Evolutionary conservation across 805 yeast genomes (phyloP).

Genomic region (Ogataea thermomethanolica): DNA sequence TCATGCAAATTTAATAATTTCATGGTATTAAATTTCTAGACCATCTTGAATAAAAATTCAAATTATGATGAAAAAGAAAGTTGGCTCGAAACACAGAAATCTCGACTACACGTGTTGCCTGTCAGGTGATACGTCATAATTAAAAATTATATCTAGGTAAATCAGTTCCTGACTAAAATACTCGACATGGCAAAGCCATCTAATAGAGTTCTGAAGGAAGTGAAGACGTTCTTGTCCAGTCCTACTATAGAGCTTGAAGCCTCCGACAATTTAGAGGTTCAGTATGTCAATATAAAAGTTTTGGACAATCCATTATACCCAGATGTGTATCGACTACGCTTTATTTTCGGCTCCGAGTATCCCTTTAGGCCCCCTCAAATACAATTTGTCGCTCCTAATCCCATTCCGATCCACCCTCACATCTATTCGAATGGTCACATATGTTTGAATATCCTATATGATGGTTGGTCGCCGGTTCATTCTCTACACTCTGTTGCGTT

Average conservation of each 20-base stretch:
- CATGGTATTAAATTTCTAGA: too few species aligned
- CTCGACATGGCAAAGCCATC: slow-evolving; percentile 9
- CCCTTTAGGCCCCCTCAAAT: slow-evolving; percentile 62
- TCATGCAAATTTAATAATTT: too few species aligned
- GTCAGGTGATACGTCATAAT: too few species aligned
- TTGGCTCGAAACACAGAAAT: too few species aligned
- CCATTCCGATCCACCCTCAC: slow-evolving; percentile 70
- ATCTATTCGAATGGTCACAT: slow-evolving; percentile 75
- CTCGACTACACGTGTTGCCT: too few species aligned
- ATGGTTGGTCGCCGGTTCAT: slow-evolving; percentile 66
- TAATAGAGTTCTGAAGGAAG: slow-evolving; percentile 20
- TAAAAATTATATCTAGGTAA: too few species aligned
- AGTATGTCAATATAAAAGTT: slow-evolving; percentile 39
- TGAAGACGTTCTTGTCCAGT: slow-evolving; percentile 15
- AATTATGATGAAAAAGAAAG: too few species aligned
- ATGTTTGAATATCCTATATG: slow-evolving; percentile 64
- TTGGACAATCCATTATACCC: slow-evolving; percentile 37
- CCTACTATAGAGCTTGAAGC: slow-evolving; percentile 14
- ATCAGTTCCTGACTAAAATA: neutral
- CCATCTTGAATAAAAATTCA: too few species aligned
- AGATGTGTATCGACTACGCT: slow-evolving; percentile 39
- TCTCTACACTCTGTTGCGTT: slow-evolving; percentile 45
- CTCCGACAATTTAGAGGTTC: slow-evolving; percentile 13
- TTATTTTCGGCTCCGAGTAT: slow-evolving; percentile 43
- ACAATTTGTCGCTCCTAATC: slow-evolving; percentile 39